Percentiles rank a stretch among this genome's conserved stretches.
These are phyloP conservation scores for Paraurostyla sp. DNA, from an alignment of 73 alveolate genomes.

Conservation along the genomic window DNA sequence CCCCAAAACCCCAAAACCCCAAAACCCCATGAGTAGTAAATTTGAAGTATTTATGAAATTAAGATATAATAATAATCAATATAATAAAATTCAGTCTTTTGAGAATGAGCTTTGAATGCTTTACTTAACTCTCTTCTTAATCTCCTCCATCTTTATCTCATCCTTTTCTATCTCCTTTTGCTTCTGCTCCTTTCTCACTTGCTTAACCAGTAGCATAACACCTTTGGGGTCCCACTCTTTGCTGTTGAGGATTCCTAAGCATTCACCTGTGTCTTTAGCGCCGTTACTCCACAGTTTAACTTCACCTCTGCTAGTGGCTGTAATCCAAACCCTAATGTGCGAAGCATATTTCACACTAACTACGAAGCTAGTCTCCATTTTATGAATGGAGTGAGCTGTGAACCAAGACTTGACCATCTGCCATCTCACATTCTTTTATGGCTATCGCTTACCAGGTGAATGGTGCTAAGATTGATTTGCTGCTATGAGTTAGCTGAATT, in stretches of 20 bases:
- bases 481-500: no score
- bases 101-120: no score
- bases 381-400: slow-evolving; percentile 51
- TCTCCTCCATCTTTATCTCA: slow-evolving; percentile 22
- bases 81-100: no score
- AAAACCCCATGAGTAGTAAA: no score
- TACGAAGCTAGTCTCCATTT: slow-evolving; percentile 51
- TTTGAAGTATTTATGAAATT: no score
- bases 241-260: slow-evolving; percentile 19
- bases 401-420: slow-evolving; percentile 54
- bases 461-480: neutral
- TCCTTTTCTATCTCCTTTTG: neutral
- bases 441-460: neutral
- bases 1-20: no score
- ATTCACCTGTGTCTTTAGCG: neutral
- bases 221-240: slow-evolving; percentile 24
- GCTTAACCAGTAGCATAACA: neutral
- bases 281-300: slow-evolving; percentile 64
- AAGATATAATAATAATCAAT: no score
- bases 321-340: neutral
- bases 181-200: slow-evolving; percentile 15
- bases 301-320: slow-evolving; percentile 65
- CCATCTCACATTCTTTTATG: neutral
- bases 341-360: slow-evolving; percentile 34
- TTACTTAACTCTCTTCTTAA: slow-evolving; percentile 18